Evolutionary conservation across 495 filamentous ascomycete species (phyloP), one percentile per base, ranked within the genome.

Genomic region (Trichoderma erinaceum): DNA sequence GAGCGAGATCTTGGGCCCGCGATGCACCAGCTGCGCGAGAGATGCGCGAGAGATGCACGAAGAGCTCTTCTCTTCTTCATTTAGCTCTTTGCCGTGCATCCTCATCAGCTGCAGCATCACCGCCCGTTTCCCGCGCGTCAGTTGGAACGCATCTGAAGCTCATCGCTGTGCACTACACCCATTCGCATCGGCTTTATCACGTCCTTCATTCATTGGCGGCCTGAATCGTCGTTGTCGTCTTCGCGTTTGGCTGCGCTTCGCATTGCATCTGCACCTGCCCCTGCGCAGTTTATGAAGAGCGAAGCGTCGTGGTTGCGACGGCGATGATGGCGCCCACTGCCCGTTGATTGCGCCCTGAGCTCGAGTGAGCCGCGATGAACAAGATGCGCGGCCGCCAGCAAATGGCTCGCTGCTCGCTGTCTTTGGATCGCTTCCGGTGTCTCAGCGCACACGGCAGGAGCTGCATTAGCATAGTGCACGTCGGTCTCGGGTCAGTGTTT

Each of bases 281-380:
- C 5, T 38, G 35, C 35, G 5, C 35, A 38, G 35, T 3, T 38
- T 38, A 38, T 38, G 5, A 38, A 38, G 35, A 38, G n/a, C 23
- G 23, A 61, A 32, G 56, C 25, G 12, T 61, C 12, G 56, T 21
- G 23, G 27, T 13, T 10, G 56, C n/a, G 56, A 32, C 56, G 23
- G 44, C 12, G 44, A 48, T 16, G 44, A 61, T 27, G n/a, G 52
- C 52, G 52, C 21, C 52, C 18, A 23, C 52, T 6, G 29, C 21
- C 7, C 50, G 16, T 4, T 25, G 5, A 35, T 6, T 35, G 35
- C 35, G 35, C 35, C 50, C 50, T 25, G 56, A 13, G 56, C 56
- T 61, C 56, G n/a, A 61, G 56, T 61, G 56, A 61, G 56, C 56
- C 25, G 56, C 56, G 56, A 61, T 27, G 56, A 61, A 61, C 16